Evolutionary conservation across 208 protist species (phyloP), one percentile per base, ranked within the genome.

Genomic region (Acanthamoeba divionensis): DNA sequence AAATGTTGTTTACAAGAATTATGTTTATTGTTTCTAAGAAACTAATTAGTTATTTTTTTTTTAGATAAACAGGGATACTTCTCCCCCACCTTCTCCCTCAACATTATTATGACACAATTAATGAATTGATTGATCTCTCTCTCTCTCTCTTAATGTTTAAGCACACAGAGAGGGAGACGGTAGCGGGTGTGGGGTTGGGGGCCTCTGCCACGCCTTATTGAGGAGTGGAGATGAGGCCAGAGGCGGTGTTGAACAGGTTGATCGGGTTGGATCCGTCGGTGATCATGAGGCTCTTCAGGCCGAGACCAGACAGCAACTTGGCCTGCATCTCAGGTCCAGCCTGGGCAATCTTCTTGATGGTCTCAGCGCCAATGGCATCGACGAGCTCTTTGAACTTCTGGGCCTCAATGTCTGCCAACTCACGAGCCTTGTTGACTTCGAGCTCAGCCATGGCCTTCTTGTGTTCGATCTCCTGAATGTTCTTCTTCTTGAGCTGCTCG

Each of bases 191-290:
- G n/a, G n/a, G n/a, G n/a, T n/a, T n/a, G n/a, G n/a, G n/a, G n/a
- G n/a, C n/a, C n/a, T n/a, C n/a, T n/a, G n/a, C n/a, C n/a, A n/a
- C n/a, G n/a, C n/a, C n/a, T n/a, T n/a, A n/a, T n/a, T n/a, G n/a
- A 60, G 52, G 18, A 60, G 9, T 9, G 89, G 62, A 44, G 31
- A 98, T 94, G 87, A 98, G 94, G 33, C 98, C 97, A 12, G 96
- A 67, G 12, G 97, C 97, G 57, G 97, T 96, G 90, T 96, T 95
- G 93, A 98, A 94, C 9, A 99, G 90, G 92, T 99, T 99, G 62
- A 99, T 96, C 50, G 98, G 98, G 12, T 92, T 96, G 86, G 95
- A 96, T 41, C 98, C 98, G 69, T 99, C 98, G 12, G 98, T 99
- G 91, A 99, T 98, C 69, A 99, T 95, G 88, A 98, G 97, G 26